Conservation (phyloP, 305 asterid genomes). For the Fraxinus platypoda region DNA sequence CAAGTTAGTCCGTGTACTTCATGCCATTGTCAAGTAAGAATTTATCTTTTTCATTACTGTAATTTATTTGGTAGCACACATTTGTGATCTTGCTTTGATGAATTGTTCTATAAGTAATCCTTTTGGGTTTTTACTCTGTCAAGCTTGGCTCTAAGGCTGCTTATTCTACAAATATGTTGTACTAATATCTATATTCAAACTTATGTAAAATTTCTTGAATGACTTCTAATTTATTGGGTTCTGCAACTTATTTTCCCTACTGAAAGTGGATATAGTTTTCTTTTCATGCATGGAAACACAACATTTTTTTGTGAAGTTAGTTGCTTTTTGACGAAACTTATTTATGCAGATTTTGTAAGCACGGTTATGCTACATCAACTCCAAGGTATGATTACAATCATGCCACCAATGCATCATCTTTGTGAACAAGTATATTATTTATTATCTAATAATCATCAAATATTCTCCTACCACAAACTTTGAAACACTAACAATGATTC, state of each 20-base stretch:
- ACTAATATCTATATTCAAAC: not conserved
- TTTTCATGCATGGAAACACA: not conserved
- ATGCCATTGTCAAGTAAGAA: slow-evolving; percentile 76
- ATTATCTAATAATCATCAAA: no score
- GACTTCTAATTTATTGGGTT: not conserved
- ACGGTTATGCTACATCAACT: no score
- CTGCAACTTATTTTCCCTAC: not conserved
- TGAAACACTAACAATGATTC: no score
- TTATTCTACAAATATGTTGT: not conserved
- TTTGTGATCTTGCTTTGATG: not conserved
- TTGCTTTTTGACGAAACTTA: not conserved
- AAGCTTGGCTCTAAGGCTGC: not conserved
- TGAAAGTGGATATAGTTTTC: not conserved
- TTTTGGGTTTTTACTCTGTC: not conserved
- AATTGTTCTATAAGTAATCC: not conserved
- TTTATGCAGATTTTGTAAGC: no score
- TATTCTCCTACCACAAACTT: no score
- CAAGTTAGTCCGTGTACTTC: slow-evolving; percentile 71
- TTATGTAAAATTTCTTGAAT: not conserved
- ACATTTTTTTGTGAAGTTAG: not conserved
- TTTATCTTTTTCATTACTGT: slow-evolving; percentile 5
- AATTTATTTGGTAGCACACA: not conserved
- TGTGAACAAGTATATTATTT: no score
- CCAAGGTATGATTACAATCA: no score
- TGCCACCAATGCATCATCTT: no score